Base-by-base conservation (phyloP, 2,329 filamentous ascomycete species). In the Aspergillus proliferans region DNA sequence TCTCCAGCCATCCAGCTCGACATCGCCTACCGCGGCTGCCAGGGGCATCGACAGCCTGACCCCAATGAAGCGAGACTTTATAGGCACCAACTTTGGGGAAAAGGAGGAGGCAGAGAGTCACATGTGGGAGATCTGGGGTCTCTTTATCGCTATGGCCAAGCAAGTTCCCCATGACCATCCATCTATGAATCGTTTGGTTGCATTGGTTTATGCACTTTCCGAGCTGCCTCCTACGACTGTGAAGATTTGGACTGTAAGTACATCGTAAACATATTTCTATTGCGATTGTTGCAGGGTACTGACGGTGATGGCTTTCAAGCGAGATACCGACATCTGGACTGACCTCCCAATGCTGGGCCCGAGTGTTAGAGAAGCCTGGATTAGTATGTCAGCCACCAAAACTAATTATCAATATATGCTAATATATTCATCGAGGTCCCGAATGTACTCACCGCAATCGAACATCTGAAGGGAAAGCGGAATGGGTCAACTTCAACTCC, bases 301-400 rank as follows among this genome's bases (percentile, higher is more conserved):
- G 34, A 38, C 34, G 15, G 15, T 38, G 34, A 38, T 3, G 34
- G 34, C 34, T 38, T 38, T 38, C 2, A 38, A 38, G 34, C 34
- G 14, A 38, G 34, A 15, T 18, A 38, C 34, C 14, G n/a, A 38
- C 6, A 38, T 52, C 6, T 53, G 49, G 49, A 45, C 19, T 4
- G 52, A 52, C 26, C 43, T 54, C 15, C 52, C 52, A 10, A 38
- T 54, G 12, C 43, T 52, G 18, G 52, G 52, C n/a, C 47, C 52
- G 3, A 24, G 30, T 6, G 40, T 54, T 50, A 28, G 45, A 43
- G 50, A 54, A 45, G 41, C 47, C 21, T 53, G 52, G 49, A 46
- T 42, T 19, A 12, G 52, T 53, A 44, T 18, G 45, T 48, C 8
- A 15, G 15, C 19, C 6, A 30, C 14, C 21, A 24, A 38, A 38